phyloP scores from a whole-genome alignment of 2,329 filamentous ascomycete genomes.

The Beauveria caledonica region DNA sequence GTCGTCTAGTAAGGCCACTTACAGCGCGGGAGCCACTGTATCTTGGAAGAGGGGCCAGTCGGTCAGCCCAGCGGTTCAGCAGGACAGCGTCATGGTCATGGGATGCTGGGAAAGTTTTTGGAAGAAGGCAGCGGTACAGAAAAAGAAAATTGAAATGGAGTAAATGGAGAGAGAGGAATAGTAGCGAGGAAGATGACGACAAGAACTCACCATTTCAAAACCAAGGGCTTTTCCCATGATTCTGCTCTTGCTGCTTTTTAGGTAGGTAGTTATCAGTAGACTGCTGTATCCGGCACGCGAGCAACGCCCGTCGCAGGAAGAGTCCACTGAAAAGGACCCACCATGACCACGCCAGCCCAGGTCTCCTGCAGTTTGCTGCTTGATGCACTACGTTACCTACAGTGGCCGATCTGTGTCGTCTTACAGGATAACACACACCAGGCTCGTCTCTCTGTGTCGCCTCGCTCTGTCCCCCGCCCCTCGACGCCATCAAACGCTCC shows the following conservation, averaged over 20 bases:
- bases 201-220: too few relatives aligned
- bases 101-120: too few relatives aligned
- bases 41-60: neutral
- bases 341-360: neutral
- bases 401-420: neutral
- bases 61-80: slow-evolving; percentile 5
- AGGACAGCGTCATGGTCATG: neutral
- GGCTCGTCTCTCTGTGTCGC: neutral
- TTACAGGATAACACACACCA: neutral
- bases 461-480: neutral
- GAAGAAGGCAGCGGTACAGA: too few relatives aligned
- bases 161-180: too few relatives aligned
- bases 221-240: neutral
- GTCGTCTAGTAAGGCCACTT: neutral
- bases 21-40: neutral
- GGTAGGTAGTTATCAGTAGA: too few relatives aligned
- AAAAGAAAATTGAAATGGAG: too few relatives aligned
- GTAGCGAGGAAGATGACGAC: too few relatives aligned
- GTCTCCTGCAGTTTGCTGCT: neutral
- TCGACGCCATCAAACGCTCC: slow-evolving; percentile 1
- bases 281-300: slow-evolving; percentile 10
- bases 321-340: neutral
- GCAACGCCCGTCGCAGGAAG: neutral
- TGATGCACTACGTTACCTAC: neutral
- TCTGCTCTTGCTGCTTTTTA: neutral